Evolutionary conservation across 768 basidiomycete species (phyloP).

Genomic region (Chalciporus sphaerocephalus): DNA sequence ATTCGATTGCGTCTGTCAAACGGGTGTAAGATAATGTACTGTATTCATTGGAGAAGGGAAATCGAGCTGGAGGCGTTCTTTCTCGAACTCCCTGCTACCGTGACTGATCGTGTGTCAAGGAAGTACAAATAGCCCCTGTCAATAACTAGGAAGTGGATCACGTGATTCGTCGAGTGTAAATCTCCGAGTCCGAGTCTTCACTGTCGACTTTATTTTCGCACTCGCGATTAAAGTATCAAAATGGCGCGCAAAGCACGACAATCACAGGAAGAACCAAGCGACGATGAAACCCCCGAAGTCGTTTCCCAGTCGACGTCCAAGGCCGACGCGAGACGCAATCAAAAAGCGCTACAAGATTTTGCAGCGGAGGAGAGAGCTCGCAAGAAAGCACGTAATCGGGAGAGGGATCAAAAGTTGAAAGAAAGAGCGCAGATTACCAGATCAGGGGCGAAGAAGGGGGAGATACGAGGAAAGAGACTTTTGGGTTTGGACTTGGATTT

Average conservation of each 20-base stretch:
- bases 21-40: neutral
- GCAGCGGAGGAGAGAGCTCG: constrained; percentile 38
- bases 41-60: neutral
- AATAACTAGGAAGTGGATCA: neutral
- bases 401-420: constrained; percentile 47
- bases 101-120: too few species aligned
- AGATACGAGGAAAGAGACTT: constrained; percentile 13
- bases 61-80: too few species aligned
- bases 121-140: neutral
- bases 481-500: constrained; percentile 4
- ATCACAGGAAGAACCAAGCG: constrained; percentile 22
- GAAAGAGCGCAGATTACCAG: constrained; percentile 36
- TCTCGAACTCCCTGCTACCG: too few species aligned
- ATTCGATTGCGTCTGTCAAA: too few species aligned
- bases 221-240: neutral
- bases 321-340: constrained; percentile 34
- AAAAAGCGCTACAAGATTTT: constrained; percentile 36
- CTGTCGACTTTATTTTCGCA: neutral
- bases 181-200: too few species aligned
- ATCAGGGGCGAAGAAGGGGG: constrained; percentile 5
- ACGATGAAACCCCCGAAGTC: constrained; percentile 48
- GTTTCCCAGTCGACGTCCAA: constrained; percentile 47
- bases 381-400: constrained; percentile 43
- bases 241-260: constrained; percentile 21
- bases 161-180: neutral